Conservation (phyloP, 2,329 filamentous ascomycete species). For the Colletotrichum caudatum region DNA sequence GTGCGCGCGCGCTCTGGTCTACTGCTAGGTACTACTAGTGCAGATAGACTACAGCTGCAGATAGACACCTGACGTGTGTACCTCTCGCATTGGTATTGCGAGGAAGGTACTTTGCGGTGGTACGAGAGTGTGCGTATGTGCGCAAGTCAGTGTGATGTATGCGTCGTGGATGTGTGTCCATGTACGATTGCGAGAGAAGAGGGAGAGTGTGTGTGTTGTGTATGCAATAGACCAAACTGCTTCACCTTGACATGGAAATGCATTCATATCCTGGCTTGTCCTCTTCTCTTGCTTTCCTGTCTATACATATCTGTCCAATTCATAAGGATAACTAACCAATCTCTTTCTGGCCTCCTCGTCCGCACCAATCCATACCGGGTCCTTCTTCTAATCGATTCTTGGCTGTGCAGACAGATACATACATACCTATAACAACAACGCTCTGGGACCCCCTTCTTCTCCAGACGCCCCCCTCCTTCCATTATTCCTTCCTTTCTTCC, state of each 20-base stretch:
- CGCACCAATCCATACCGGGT: conserved; percentile 7
- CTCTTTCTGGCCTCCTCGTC: conserved; percentile 23
- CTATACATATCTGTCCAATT: conserved; percentile 17
- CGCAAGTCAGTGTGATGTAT: conserved; percentile 11
- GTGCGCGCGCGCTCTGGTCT: conserved; percentile 29
- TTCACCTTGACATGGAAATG: conserved; percentile 17
- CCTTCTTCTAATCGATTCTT: conserved; percentile 32
- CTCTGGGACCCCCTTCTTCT: conserved; percentile 8
- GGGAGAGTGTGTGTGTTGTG: not conserved
- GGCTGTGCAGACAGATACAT: not conserved
- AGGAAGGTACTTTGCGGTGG: conserved; percentile 1
- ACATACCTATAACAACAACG: not conserved
- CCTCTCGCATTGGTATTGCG: not conserved
- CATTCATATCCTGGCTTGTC: conserved; percentile 21
- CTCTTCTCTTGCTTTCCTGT: conserved; percentile 4
- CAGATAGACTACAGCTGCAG: not conserved
- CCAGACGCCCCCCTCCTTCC: conserved; percentile 13
- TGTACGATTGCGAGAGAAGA: not conserved
- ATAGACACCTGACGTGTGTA: not conserved
- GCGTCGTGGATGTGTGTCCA: conserved; percentile 5
- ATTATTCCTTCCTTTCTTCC: conserved; percentile 16
- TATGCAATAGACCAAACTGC: conserved; percentile 23
- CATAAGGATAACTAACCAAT: conserved; percentile 25
- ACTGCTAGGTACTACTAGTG: not conserved
- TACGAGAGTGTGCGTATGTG: conserved; percentile 6